Base-by-base conservation (phyloP, 129 eudicot genomes). In the Centrapalus pauciflorus region DNA sequence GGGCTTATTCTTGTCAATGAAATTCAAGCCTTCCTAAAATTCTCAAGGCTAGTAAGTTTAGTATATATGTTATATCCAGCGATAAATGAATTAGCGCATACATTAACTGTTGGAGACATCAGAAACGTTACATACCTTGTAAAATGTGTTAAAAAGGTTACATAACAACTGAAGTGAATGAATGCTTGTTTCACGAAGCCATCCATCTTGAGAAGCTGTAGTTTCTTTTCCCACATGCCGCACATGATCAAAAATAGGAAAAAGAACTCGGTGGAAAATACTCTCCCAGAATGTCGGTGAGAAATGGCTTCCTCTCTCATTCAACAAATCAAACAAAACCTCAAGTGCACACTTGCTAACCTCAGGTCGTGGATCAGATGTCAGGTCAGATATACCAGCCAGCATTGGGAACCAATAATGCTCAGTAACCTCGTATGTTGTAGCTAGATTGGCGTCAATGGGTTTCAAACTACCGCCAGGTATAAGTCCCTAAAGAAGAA, bases 351-450 rank as follows among this genome's bases (percentile, higher is more conserved):
- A 91, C 52, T 82, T 83, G 81, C 97, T 81, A 78, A 91, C 95
- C 77, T 87, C 97, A 0, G 76, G 67, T 58, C 97, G 79, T 32
- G 96, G 67, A 66, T 91, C 94, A 64, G 97, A 91, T 27, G 97
- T 91, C 55, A 91, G 80, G 59, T 87, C 96, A 78, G 97, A 91
- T 55, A 91, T 79, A 77, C 97, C 97, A 68, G 97, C 94, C 67
- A 91, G 71, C 97, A 91, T 91, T 0, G 97, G 97, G 73, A 91
- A 91, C 97, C 97, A 91, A 76, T 87, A 91, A 70, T 91, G 90
- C 76, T 91, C 97, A 7, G 94, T 85, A 72, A 91, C 80, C 69
- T 91, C 97, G 55, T 25, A 81, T 58, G 72, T 76, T 67, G 69
- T 77, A 74, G 84, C 94, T 8, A 58, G 62, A 46, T 55, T 49